These are phyloP conservation scores for Combretum micranthum DNA, from an alignment of 345 rosid genomes.

Conservation along the genomic window DNA sequence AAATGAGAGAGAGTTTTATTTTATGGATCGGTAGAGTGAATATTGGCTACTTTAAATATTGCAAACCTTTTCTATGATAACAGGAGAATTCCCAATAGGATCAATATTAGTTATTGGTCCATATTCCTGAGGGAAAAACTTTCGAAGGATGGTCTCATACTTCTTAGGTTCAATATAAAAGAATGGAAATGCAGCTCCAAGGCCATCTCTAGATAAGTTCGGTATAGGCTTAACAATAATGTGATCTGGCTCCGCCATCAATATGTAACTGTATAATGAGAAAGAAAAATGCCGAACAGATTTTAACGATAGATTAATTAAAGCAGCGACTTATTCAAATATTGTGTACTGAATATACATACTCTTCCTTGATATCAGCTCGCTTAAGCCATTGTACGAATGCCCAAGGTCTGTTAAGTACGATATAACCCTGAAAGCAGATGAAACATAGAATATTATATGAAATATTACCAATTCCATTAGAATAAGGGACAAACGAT, in stretches of 20 bases:
- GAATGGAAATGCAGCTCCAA: conserved; percentile 97
- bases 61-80: conserved; percentile 74
- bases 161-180: conserved; percentile 91
- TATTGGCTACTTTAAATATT: not conserved
- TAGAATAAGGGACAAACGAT: not conserved
- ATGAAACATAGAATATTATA: not conserved
- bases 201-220: conserved; percentile 72
- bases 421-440: conserved; percentile 75
- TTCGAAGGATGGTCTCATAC: conserved; percentile 66
- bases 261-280: conserved; percentile 52
- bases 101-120: conserved; percentile 81
- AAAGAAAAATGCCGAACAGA: not conserved
- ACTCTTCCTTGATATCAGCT: conserved; percentile 90
- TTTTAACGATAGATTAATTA: too few relatives aligned
- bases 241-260: conserved; percentile 98
- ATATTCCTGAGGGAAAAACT: conserved; percentile 70
- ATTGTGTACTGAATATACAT: not conserved
- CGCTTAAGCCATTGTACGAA: conserved; percentile 96
- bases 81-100: conserved; percentile 97
- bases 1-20: too few relatives aligned
- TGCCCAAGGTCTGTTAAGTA: conserved; percentile 97
- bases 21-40: too few relatives aligned
- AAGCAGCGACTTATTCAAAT: too few relatives aligned
- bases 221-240: conserved; percentile 93
- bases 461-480: not conserved